A percentile compares a stretch with the other conserved stretches of the same genome.
These are phyloP conservation scores for Nymphaea thermarum DNA, from an alignment of 164 flowering plant species.

Conservation along the genomic window DNA sequence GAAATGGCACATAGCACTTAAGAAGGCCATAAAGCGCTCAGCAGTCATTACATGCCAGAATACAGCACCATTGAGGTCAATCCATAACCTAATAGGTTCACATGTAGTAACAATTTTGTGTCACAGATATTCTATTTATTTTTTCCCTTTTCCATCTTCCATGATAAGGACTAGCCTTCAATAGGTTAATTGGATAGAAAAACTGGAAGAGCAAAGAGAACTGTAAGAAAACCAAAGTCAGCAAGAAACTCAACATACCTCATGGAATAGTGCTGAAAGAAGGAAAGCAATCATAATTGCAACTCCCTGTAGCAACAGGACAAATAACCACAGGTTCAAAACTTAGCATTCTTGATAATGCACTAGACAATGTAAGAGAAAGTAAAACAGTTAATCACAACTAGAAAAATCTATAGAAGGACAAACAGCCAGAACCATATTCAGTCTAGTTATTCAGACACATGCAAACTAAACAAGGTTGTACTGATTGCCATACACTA, in stretches of 20 bases:
- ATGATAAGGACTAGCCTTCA: too few relatives aligned
- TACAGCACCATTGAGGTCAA: too few relatives aligned
- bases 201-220: neutral
- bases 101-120: too few relatives aligned
- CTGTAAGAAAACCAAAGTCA: neutral
- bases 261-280: constrained; percentile 93
- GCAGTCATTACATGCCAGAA: too few relatives aligned
- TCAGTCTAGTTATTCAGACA: neutral
- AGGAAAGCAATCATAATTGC: constrained; percentile 67
- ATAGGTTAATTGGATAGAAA: too few relatives aligned
- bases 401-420: neutral
- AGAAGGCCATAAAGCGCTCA: too few relatives aligned
- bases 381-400: neutral
- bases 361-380: too few relatives aligned
- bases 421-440: neutral
- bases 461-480: neutral
- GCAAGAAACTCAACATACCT: constrained; percentile 35
- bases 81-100: too few relatives aligned
- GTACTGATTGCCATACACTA: too few relatives aligned
- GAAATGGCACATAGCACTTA: too few relatives aligned
- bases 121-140: too few relatives aligned
- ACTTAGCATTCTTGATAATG: neutral
- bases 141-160: too few relatives aligned
- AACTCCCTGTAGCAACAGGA: constrained; percentile 37
- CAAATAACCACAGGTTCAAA: neutral